phyloP scores from a whole-genome alignment of 106 monocot genomes.

The Dioscorea zingiberensis region DNA sequence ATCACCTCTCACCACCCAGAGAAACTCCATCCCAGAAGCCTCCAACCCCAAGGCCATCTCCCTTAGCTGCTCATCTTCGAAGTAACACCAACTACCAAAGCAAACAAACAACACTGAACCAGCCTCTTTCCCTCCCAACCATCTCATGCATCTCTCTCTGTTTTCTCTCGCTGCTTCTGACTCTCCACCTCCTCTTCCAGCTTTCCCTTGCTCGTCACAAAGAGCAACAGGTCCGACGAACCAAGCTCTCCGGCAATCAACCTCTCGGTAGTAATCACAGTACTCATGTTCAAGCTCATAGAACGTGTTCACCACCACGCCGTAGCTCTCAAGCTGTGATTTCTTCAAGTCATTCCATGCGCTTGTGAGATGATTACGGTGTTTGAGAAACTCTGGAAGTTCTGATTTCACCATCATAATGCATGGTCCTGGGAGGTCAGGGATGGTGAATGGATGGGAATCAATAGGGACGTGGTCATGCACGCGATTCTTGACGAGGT shows the following conservation, averaged over 20 bases:
- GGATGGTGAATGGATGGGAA: too few relatives aligned
- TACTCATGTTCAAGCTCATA: slow-evolving; percentile 8
- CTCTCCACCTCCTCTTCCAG: not conserved
- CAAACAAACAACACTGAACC: too few relatives aligned
- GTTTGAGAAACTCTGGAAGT: not conserved
- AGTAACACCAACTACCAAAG: slow-evolving; percentile 5
- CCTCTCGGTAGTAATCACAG: not conserved
- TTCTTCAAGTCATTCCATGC: not conserved
- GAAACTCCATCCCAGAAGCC: not conserved
- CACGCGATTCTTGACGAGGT: too few relatives aligned
- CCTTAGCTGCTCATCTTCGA: not conserved
- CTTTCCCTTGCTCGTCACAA: not conserved
- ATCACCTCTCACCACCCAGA: too few relatives aligned
- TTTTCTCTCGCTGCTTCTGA: not conserved
- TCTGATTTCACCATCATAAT: too few relatives aligned
- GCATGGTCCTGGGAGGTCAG: too few relatives aligned
- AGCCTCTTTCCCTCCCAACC: not conserved
- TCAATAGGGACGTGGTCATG: too few relatives aligned
- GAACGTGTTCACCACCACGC: too few relatives aligned
- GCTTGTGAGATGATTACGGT: not conserved
- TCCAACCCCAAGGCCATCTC: slow-evolving; percentile 1
- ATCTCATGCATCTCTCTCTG: not conserved
- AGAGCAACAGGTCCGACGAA: slow-evolving; percentile 10
- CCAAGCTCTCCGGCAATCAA: not conserved
- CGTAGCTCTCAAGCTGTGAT: not conserved